Conservation (phyloP, 306 rosid genomes). For the Corylus avellana region DNA sequence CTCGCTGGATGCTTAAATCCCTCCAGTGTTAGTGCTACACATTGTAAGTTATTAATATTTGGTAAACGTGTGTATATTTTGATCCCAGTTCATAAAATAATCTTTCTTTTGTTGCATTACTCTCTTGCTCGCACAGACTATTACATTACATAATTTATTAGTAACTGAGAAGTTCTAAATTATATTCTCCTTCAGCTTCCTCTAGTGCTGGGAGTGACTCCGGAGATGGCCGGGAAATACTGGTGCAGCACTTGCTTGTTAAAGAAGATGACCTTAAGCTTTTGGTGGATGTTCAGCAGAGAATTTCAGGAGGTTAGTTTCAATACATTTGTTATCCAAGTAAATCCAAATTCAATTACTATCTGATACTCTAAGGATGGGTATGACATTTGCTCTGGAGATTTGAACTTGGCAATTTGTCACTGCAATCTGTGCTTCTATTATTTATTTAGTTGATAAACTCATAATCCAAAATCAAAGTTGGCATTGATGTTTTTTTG, state of each 20-base stretch:
- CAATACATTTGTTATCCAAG: not conserved
- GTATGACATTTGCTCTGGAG: not conserved
- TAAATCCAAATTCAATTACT: not conserved
- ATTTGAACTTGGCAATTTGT: not conserved
- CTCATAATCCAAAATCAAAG: not conserved
- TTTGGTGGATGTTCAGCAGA: constrained; percentile 68
- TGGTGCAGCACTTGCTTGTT: constrained; percentile 92
- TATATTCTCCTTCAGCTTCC: constrained; percentile 51
- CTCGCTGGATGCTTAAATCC: not conserved
- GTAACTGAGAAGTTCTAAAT: constrained; percentile 16
- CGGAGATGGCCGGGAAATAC: constrained; percentile 63
- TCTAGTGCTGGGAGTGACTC: constrained; percentile 49
- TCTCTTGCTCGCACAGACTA: not conserved
- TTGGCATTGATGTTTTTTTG: constrained; percentile 10
- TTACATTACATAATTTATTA: not conserved
- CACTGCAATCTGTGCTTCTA: not conserved
- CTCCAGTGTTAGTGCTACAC: not conserved
- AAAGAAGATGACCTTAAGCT: constrained; percentile 75
- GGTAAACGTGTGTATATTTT: not conserved
- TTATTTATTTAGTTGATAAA: not conserved
- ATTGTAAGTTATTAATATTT: not conserved
- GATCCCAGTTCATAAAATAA: no score
- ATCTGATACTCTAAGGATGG: not conserved
- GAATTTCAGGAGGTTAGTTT: constrained; percentile 58
- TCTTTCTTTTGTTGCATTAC: not conserved